phyloP scores from a whole-genome alignment of 2,329 filamentous ascomycete genomes.

The Pestalotiopsis sp. region DNA sequence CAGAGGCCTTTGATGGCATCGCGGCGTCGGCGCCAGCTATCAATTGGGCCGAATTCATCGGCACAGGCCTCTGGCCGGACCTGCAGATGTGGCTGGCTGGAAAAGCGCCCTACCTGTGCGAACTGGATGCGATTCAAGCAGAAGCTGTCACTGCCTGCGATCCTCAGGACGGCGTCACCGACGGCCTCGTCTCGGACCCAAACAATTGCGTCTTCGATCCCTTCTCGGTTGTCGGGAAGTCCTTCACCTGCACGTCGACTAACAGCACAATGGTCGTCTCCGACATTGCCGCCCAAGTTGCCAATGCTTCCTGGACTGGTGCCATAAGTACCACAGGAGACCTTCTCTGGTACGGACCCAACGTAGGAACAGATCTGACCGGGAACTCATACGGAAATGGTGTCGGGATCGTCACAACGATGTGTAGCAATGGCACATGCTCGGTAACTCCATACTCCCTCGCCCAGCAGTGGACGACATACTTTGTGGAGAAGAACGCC shows the following conservation, averaged over 20 bases:
- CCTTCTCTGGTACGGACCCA: background rate
- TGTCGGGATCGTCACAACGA: background rate
- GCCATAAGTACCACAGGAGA: background rate
- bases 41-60: conserved; percentile 20
- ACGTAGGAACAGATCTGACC: background rate
- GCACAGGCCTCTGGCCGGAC: background rate
- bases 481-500: background rate
- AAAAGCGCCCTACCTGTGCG: background rate
- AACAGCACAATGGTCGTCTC: background rate
- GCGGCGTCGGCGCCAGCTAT: conserved; percentile 48
- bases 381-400: background rate
- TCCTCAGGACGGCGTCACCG: background rate
- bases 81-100: background rate
- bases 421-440: background rate
- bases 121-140: background rate
- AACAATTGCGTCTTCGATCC: background rate
- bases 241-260: background rate
- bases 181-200: background rate
- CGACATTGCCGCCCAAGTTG: background rate
- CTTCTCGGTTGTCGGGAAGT: background rate
- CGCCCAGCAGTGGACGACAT: background rate
- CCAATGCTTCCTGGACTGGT: background rate
- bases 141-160: background rate
- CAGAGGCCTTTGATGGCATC: conserved; percentile 57
- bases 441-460: background rate